Percentiles rank a stretch among this genome's conserved stretches.
These are phyloP conservation scores for Fragaria vesca DNA, from an alignment of 306 rosid genomes.

Conservation along the genomic window DNA sequence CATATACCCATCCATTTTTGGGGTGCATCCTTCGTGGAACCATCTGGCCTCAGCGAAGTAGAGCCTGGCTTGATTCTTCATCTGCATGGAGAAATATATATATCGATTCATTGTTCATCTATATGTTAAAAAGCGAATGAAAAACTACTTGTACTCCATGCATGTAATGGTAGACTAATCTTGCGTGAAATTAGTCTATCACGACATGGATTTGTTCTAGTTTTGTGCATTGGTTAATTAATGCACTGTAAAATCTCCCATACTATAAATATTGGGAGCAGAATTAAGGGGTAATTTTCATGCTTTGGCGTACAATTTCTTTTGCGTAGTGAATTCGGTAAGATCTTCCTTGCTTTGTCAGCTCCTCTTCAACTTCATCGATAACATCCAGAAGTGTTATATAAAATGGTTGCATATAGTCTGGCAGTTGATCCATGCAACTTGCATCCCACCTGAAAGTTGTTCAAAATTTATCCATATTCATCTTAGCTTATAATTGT, in stretches of 20 bases:
- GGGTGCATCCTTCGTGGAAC: neutral
- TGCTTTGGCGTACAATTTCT: conserved; percentile 11
- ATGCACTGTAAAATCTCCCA: no score
- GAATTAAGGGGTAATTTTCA: neutral
- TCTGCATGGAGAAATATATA: neutral
- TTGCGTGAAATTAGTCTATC: no score
- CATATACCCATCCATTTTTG: conserved; percentile 17
- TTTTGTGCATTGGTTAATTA: no score
- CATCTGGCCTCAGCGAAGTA: neutral
- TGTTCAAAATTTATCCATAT: neutral
- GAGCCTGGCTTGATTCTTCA: neutral
- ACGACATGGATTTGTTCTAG: no score
- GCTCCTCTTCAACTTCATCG: neutral
- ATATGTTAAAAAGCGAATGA: neutral
- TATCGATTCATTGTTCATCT: neutral
- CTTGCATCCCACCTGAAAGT: conserved; percentile 20
- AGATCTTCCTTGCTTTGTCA: neutral
- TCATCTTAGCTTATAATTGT: neutral
- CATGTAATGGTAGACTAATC: no score
- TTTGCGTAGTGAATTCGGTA: conserved; percentile 11
- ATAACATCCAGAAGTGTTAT: neutral
- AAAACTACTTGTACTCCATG: neutral
- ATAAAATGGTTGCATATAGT: conserved; percentile 16
- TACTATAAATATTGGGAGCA: neutral
- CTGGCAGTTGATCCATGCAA: conserved; percentile 15